Percentiles rank a stretch among this genome's conserved stretches.
Conservation (phyloP, 768 basidiomycete species). For the Tephrocybe sp. region DNA sequence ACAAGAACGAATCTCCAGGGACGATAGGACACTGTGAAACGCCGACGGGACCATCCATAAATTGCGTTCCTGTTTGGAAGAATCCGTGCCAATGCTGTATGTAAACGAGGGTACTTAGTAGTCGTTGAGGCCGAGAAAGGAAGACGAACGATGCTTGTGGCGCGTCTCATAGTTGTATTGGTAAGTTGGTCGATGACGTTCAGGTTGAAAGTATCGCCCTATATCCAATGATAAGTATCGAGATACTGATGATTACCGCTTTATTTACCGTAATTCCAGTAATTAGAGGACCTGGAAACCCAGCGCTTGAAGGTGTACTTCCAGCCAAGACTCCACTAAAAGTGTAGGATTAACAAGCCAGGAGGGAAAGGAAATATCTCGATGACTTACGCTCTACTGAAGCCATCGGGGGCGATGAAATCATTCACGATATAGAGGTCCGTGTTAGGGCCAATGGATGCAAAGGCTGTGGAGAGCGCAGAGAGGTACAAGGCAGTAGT, state of each 20-base stretch:
- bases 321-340: constrained; percentile 24
- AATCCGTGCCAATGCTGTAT: constrained; percentile 48
- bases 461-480: constrained; percentile 9
- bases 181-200: constrained; percentile 23
- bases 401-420: constrained; percentile 52
- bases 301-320: constrained; percentile 6
- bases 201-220: constrained; percentile 24
- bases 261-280: constrained; percentile 25
- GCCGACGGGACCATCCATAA: constrained; percentile 35
- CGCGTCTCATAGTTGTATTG: constrained; percentile 20
- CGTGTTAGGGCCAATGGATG: constrained; percentile 26
- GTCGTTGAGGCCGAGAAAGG: neutral
- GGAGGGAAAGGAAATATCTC: neutral
- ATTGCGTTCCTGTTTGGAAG: constrained; percentile 36
- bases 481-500: neutral
- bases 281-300: constrained; percentile 31
- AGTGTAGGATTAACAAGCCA: neutral
- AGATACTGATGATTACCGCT: neutral
- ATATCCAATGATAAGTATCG: neutral
- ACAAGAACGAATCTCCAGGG: constrained; percentile 36
- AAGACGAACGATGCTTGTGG: constrained; percentile 24
- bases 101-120: neutral
- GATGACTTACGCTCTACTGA: constrained; percentile 35
- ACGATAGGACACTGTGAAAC: constrained; percentile 45
- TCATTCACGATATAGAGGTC: constrained; percentile 41